Base-by-base conservation (phyloP, 2,329 filamentous ascomycete species). In the Colletotrichum falcatum region DNA sequence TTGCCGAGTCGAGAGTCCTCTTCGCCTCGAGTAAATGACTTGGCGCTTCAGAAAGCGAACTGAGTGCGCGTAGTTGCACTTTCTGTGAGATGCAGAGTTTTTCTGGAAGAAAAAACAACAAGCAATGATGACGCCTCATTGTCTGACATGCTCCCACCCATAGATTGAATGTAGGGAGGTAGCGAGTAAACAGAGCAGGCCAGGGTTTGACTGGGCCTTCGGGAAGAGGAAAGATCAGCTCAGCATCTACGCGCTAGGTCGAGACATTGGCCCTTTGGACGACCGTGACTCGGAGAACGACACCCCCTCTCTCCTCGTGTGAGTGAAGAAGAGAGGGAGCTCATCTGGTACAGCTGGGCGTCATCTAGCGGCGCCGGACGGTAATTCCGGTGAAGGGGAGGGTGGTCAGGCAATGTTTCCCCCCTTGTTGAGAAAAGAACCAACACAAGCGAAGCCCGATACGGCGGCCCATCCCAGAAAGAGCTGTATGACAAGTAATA, bases 351-450 rank as follows among this genome's bases (percentile, higher is more conserved):
- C 66, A 56, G 28, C 26, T 46, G 33, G 51, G 39, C 64, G 64
- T 67, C 67, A 59, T 70, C 39, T 51, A 30, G 18, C 51, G 42
- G 37, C 46, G 26, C 14, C 28, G 33, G 23, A 16, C 20, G 28
- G 30, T n/a, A 30, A n/a, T 30, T 33, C 33, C 23, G 35, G 39
- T 23, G 35, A 28, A 12, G n/a, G 39, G 44, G 28, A 28, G 7
- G n/a, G 39, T 30, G 28, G 28, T 3, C n/a, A 28, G n/a, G 30
- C 20, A 61, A 49, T 37, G 28, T 49, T 49, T 44, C 56, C 63
- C 63, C 63, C 67, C 67, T 70, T 70, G 58, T 63, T 70, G 67
- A 70, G 64, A 70, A 70, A 66, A 66, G 67, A 70, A 70, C 67
- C 60, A 42, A 62, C 60, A 30, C 30, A 42, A 56, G 58, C 23